Conservation (phyloP, 108 stramenopile species). For the Fragilariopsis cylindrus region DNA sequence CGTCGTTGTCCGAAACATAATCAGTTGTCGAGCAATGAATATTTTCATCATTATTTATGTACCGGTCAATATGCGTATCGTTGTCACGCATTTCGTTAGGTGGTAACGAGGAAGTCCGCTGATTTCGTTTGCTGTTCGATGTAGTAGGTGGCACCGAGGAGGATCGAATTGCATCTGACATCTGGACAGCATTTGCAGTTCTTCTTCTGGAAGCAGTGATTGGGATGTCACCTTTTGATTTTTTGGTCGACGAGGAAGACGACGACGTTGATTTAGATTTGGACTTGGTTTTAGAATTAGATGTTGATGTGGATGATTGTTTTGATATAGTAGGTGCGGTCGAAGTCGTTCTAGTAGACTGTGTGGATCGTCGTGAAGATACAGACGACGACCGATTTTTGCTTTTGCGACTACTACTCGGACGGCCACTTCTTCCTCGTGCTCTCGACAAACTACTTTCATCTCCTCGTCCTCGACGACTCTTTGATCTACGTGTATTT, state of each 20-base stretch:
- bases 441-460: not conserved
- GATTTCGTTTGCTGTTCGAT: conserved; percentile 7
- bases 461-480: not conserved
- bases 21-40: not conserved
- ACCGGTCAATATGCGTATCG: not conserved
- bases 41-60: not conserved
- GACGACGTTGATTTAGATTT: not conserved
- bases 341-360: not conserved
- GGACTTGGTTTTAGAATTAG: not conserved
- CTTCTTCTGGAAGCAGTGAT: not conserved
- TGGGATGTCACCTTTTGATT: not conserved
- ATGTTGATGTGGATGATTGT: not conserved
- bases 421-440: conserved; percentile 6
- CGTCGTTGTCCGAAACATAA: not conserved
- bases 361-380: not conserved
- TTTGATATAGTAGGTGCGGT: not conserved
- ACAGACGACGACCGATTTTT: conserved; percentile 10
- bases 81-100: not conserved
- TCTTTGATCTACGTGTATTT: not conserved
- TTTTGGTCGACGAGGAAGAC: not conserved
- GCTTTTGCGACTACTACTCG: conserved; percentile 7
- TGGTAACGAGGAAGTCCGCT: conserved; percentile 11
- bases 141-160: conserved; percentile 7
- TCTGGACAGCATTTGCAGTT: not conserved
- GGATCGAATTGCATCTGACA: not conserved